Evolutionary conservation across 2,329 filamentous ascomycete species (phyloP), one percentile per base, ranked within the genome.

Genomic region (Daldinia sp.): DNA sequence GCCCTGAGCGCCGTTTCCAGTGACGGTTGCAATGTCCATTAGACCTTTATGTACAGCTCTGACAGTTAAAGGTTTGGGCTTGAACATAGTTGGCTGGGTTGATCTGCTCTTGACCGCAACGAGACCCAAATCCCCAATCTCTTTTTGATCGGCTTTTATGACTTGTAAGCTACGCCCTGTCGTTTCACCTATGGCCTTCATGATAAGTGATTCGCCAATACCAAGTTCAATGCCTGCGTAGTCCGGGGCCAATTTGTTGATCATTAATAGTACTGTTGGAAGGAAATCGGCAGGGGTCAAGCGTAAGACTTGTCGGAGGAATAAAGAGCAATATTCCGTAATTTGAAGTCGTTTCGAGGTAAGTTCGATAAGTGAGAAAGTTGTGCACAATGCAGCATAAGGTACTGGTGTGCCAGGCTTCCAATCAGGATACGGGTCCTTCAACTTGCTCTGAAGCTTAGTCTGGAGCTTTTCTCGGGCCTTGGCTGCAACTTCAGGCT

Each of bases 71-170:
- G 94, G 86, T 81, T 97, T 98, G 2, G 94, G 96, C 80, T 97
- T 97, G 85, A 98, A 98, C 94, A 99, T 98, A 23, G 96, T 98
- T 10, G 93, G 93, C 77, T 99, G 96, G 51, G 94, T 98, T 13
- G 92, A 93, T 80, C 95, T 89, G 82, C 94, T 98, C 84, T 98
- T 98, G 55, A 97, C 93, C 48, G 96, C 96, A 1, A 99, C 95
- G 37, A 98, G 84, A 10, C 96, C 96, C 10, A 99, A 86, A 79
- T 99, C 96, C 60, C 96, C 96, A 80, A 98, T 97, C 75, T 98
- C 94, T 76, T 96, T 94, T 78, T 99, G 96, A 74, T 98, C 94
- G 55, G 92, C 89, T 82, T 98, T 98, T 84, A 99, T 97, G 59
- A 97, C 90, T 41, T 91, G 87, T 53, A 98, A 81, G 75, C 90